These are phyloP conservation scores for Chytriomyces hyalinus DNA, from an alignment of 192 early-diverging fungal genomes.

Conservation along the genomic window DNA sequence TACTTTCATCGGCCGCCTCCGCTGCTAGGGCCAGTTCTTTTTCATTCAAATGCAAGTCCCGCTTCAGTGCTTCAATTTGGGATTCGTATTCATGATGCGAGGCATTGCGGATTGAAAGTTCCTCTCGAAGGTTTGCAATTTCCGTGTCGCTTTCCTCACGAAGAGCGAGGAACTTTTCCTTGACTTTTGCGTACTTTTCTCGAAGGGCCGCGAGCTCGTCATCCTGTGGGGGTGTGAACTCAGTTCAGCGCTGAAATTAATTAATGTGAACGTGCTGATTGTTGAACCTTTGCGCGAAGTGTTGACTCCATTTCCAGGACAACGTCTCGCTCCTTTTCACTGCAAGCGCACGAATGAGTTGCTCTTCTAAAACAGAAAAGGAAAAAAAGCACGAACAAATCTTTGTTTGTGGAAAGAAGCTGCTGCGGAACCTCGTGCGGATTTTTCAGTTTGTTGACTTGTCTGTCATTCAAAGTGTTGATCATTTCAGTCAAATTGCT, in stretches of 20 bases:
- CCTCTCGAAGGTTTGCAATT: conserved; percentile 9
- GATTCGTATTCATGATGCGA: conserved; percentile 21
- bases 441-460: conserved; percentile 35
- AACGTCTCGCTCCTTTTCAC: conserved; percentile 10
- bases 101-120: conserved; percentile 16
- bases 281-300: conserved; percentile 1
- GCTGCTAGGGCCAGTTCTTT: conserved; percentile 18
- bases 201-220: conserved; percentile 14
- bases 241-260: neutral
- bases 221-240: neutral
- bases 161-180: neutral
- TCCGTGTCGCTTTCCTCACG: conserved; percentile 12
- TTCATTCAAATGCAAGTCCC: conserved; percentile 26
- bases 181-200: conserved; percentile 6
- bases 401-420: conserved; percentile 15
- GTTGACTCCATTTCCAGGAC: conserved; percentile 12
- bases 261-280: neutral
- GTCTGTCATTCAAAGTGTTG: conserved; percentile 35
- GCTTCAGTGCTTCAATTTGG: conserved; percentile 26
- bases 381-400: conserved; percentile 2
- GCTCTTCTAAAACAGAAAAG: neutral
- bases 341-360: neutral
- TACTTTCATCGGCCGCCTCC: conserved; percentile 16
- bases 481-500: conserved; percentile 28
- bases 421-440: conserved; percentile 28